A percentile compares a stretch with the other conserved stretches of the same genome.
These are phyloP conservation scores for Volvariella volvacea DNA, from an alignment of 1,284 basidiomycete genomes.

Conservation along the genomic window DNA sequence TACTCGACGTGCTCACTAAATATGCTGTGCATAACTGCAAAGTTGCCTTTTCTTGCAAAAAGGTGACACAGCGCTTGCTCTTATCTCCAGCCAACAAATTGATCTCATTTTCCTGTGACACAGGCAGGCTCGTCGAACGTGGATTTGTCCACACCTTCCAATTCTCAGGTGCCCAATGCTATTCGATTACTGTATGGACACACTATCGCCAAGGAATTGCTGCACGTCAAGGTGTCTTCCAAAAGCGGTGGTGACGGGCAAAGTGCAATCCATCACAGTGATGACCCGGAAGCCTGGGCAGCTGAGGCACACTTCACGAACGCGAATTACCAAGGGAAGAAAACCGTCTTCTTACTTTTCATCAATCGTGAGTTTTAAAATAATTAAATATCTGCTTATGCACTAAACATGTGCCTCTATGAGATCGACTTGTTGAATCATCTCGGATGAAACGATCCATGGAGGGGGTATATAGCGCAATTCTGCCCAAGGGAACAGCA, in stretches of 20 bases:
- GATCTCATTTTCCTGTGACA: slow-evolving; percentile 1
- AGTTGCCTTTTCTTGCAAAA: slow-evolving; percentile 88
- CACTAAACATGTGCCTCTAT: slow-evolving; percentile 2
- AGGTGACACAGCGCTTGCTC: slow-evolving; percentile 43
- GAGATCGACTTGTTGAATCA: slow-evolving; percentile 94
- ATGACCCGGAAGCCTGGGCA: slow-evolving; percentile 48
- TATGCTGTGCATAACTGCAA: slow-evolving; percentile 92
- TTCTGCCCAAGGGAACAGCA: slow-evolving; percentile 87
- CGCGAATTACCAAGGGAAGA: slow-evolving; percentile 87
- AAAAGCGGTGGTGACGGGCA: slow-evolving; percentile 19
- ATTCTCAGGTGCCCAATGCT: slow-evolving; percentile 60
- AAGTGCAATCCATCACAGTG: slow-evolving; percentile 18
- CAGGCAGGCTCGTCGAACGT: slow-evolving; percentile 67
- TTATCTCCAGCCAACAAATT: slow-evolving; percentile 2
- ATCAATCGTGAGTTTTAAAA: slow-evolving; percentile 79
- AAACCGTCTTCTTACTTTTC: slow-evolving; percentile 84
- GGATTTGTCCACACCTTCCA: slow-evolving; percentile 80
- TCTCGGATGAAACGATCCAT: slow-evolving; percentile 81
- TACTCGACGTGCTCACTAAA: slow-evolving; percentile 90
- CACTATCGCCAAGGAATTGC: slow-evolving; percentile 75
- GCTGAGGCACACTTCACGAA: slow-evolving; percentile 79
- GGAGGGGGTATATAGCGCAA: slow-evolving; percentile 79
- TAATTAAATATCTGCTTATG: not conserved
- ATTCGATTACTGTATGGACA: slow-evolving; percentile 84
- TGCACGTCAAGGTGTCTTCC: slow-evolving; percentile 44